Conservation (phyloP, 345 rosid species). For the Eutrema heterophyllum region DNA sequence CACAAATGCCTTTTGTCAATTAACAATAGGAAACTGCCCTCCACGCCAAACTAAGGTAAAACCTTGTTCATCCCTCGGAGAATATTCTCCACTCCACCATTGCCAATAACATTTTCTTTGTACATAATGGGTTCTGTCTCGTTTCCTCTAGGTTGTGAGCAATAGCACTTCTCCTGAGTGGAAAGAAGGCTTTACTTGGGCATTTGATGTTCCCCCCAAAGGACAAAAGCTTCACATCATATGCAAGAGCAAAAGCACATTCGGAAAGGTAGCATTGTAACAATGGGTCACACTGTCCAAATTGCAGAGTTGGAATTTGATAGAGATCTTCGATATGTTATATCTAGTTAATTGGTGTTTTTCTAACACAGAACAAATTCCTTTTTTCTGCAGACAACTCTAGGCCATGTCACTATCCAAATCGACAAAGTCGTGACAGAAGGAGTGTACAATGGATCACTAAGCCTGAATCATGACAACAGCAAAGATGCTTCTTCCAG, state of each 20-base stretch:
- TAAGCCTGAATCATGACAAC: constrained; percentile 61
- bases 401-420: constrained; percentile 81
- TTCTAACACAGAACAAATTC: constrained; percentile 3
- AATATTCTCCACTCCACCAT: neutral
- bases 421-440: constrained; percentile 84
- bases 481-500: constrained; percentile 62
- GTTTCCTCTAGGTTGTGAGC: constrained; percentile 56
- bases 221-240: constrained; percentile 89
- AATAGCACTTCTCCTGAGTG: constrained; percentile 70
- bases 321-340: neutral
- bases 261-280: constrained; percentile 64
- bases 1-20: constrained; percentile 77
- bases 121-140: neutral
- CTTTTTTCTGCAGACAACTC: constrained; percentile 48
- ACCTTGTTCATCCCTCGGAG: neutral
- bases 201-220: constrained; percentile 86
- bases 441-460: constrained; percentile 65
- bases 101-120: neutral
- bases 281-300: neutral
- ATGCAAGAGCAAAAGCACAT: constrained; percentile 90
- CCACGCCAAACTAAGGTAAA: constrained; percentile 83
- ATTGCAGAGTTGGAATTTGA: neutral
- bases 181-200: constrained; percentile 90
- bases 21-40: constrained; percentile 83
- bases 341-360: neutral